phyloP scores from a whole-genome alignment of 805 yeast species.

The Zygotorulaspora chibaensis region DNA sequence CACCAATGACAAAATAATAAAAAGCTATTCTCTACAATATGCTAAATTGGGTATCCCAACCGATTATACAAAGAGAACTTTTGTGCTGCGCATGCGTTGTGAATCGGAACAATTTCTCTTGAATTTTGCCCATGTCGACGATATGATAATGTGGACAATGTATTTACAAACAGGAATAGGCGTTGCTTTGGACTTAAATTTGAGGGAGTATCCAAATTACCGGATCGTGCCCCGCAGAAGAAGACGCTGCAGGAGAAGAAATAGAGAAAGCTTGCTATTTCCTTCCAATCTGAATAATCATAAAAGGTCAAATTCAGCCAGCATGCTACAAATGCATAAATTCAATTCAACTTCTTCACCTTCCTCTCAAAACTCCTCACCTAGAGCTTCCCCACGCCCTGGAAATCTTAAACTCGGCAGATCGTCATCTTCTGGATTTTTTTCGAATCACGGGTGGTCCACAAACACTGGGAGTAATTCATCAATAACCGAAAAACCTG shows the following conservation, averaged over 20 bases:
- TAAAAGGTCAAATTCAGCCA: slow-evolving; percentile 2
- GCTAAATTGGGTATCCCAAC: slow-evolving; percentile 80
- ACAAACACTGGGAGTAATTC: not conserved
- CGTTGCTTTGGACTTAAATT: slow-evolving; percentile 68
- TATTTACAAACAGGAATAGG: slow-evolving; percentile 72
- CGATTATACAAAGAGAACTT: slow-evolving; percentile 69
- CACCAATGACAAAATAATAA: slow-evolving; percentile 39
- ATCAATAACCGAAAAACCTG: not conserved
- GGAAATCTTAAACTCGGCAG: slow-evolving; percentile 3
- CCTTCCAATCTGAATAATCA: not conserved
- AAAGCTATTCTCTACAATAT: slow-evolving; percentile 76
- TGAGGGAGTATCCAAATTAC: slow-evolving; percentile 68
- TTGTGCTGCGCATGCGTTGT: slow-evolving; percentile 68
- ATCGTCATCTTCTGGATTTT: slow-evolving; percentile 10
- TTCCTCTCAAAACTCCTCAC: not conserved
- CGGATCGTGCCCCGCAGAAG: slow-evolving; percentile 79
- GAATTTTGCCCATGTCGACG: slow-evolving; percentile 56
- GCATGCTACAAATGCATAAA: not conserved
- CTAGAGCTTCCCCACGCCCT: not conserved
- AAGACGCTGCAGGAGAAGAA: slow-evolving; percentile 39
- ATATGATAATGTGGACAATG: slow-evolving; percentile 74
- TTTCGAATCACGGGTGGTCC: slow-evolving; percentile 1
- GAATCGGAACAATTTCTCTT: slow-evolving; percentile 81
- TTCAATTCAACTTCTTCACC: not conserved
- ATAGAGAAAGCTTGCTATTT: slow-evolving; percentile 14